Evolutionary conservation across 2,329 filamentous ascomycete species (phyloP).

Genomic region (Pseudogymnoascus sp.): DNA sequence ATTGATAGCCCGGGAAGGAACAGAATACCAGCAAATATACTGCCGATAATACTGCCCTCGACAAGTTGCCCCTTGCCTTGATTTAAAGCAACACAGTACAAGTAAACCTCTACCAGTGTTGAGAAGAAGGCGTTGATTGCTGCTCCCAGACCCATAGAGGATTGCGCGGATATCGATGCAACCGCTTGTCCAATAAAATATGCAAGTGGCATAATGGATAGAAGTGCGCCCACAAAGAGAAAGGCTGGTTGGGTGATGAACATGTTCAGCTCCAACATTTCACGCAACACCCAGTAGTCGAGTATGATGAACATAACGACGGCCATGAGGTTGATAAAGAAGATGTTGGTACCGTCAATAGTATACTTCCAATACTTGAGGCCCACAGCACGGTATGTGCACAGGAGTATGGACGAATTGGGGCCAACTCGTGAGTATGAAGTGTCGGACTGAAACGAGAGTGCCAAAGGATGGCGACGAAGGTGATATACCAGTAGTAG

Average conservation of each 20-base stretch:
- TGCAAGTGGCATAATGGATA: constrained; percentile 91
- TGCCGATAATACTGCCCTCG: constrained; percentile 94
- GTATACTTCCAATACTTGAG: constrained; percentile 99
- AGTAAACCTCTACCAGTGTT: constrained; percentile 92
- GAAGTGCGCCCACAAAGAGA: constrained; percentile 72
- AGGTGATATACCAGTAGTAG: constrained; percentile 85
- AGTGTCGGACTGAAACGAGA: constrained; percentile 86
- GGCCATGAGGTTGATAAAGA: constrained; percentile 92
- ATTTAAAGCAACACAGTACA: constrained; percentile 89
- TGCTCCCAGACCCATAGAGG: constrained; percentile 94
- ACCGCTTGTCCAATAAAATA: constrained; percentile 99
- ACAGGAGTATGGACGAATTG: constrained; percentile 81
- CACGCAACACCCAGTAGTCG: constrained; percentile 76
- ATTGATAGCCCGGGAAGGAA: constrained; percentile 93
- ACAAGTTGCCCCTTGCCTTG: constrained; percentile 91
- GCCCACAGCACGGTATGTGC: constrained; percentile 93
- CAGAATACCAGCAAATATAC: constrained; percentile 92
- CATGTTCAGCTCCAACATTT: constrained; percentile 60
- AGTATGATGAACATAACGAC: constrained; percentile 92
- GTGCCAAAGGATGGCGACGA: constrained; percentile 80
- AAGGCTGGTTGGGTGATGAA: constrained; percentile 77
- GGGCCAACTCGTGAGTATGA: constrained; percentile 64
- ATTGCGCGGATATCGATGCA: constrained; percentile 95
- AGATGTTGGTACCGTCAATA: constrained; percentile 96
- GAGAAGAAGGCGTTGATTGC: constrained; percentile 98